Base-by-base conservation (phyloP, 768 basidiomycete genomes). In the Amyloporia xantha region DNA sequence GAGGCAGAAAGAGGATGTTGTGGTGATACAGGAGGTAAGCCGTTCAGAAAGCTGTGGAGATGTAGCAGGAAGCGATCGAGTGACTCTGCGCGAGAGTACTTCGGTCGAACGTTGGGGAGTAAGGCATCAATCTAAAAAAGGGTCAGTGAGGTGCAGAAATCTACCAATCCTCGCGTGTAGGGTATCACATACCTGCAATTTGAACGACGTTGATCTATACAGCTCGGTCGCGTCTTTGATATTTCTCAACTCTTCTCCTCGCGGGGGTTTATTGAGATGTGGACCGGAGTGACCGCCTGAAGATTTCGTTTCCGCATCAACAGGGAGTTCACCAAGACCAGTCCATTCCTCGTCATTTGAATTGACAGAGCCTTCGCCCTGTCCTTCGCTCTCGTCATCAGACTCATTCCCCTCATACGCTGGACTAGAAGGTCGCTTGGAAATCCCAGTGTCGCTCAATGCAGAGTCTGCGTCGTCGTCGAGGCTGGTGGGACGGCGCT, bases 141-240 rank as follows among this genome's bases (percentile, higher is more conserved):
- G 3, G 15, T n/a, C n/a, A 10, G 26, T 2, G 27, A 11, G 4
- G 12, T 9, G 37, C 15, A 15, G 30, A 33, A 33, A 7, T 33
- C 30, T 33, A 33, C 30, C 30, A 15, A 15, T 33, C 30, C 30
- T 15, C 33, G 40, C 5, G 3, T 20, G 43, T 7, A 51, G 20
- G 13, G 41, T 30, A 35, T n/a, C 10, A 52, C 70, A 10, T 40
- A 86, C 87, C 75, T 93, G 89, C 7, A 94, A 74, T 57, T 90
- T 89, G 72, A 94, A 93, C 2, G 86, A 78, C 47, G 73, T 84
- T 0, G 90, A 92, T 57, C 77, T 75, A 63, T 81, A 91, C 19
- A 91, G 69, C 49, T 88, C 79, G 21, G 76, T 72, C 13, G 85
- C 84, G 53, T 88, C 87, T 59, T 82, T 85, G 53, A 92, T 82